These are phyloP conservation scores for Macadamia integrifolia DNA, from an alignment of 164 flowering plant genomes.

Conservation along the genomic window DNA sequence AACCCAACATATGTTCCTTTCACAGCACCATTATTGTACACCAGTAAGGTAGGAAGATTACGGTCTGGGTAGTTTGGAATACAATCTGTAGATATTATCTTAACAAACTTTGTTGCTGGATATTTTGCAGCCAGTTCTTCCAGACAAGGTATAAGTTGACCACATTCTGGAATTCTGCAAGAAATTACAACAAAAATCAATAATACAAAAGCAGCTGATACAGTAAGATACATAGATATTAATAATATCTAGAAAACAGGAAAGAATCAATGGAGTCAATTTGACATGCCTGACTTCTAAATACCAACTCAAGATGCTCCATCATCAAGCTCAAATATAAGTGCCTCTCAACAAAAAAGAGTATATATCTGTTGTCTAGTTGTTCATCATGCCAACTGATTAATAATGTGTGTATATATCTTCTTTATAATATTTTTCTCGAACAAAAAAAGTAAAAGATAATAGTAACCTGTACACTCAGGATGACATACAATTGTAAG, in stretches of 20 bases:
- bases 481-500: no score
- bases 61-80: constrained; percentile 94
- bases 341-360: no score
- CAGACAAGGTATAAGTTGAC: constrained; percentile 53
- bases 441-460: no score
- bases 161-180: constrained; percentile 66
- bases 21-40: constrained; percentile 72
- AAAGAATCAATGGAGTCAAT: neutral
- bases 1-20: constrained; percentile 66
- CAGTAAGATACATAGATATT: neutral
- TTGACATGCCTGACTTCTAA: neutral
- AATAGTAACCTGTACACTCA: no score
- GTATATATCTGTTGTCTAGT: no score
- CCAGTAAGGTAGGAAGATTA: constrained; percentile 82
- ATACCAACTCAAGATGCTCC: no score
- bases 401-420: no score
- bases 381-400: no score
- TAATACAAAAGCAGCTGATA: neutral
- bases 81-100: constrained; percentile 92
- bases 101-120: constrained; percentile 87
- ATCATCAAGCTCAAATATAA: no score
- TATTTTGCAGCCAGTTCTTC: constrained; percentile 79
- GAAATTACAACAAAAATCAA: constrained; percentile 12
- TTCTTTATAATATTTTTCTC: no score
- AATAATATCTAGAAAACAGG: neutral